Evolutionary conservation across 2,329 filamentous ascomycete genomes (phyloP).

Genomic region (Laburnicola sp.): DNA sequence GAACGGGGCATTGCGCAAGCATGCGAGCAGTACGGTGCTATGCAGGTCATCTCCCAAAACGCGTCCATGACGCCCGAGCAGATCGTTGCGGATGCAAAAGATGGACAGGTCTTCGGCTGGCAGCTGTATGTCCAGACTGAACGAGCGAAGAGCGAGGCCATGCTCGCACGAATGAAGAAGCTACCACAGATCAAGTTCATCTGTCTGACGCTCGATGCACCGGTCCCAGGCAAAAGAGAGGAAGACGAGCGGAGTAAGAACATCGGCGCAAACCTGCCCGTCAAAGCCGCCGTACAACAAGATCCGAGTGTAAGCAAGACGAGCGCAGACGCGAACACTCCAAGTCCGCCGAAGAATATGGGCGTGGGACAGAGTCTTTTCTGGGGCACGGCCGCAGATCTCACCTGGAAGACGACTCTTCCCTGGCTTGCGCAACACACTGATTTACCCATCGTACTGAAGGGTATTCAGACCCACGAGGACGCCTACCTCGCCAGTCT

Average conservation of each 20-base stretch:
- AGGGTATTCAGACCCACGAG: conserved; percentile 94
- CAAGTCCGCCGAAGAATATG: conserved; percentile 33
- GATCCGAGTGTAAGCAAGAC: conserved; percentile 43
- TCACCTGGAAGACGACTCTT: conserved; percentile 75
- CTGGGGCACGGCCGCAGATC: conserved; percentile 79
- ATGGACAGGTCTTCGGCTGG: conserved; percentile 86
- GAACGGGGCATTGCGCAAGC: conserved; percentile 84
- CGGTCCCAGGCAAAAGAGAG: conserved; percentile 88
- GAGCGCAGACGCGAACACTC: conserved; percentile 39
- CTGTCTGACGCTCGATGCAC: conserved; percentile 86
- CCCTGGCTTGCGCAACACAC: conserved; percentile 90
- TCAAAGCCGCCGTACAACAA: conserved; percentile 57
- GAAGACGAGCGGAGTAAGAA: conserved; percentile 73
- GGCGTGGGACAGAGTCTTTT: conserved; percentile 84
- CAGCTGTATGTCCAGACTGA: conserved; percentile 92
- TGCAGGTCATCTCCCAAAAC: conserved; percentile 90
- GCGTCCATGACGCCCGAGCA: conserved; percentile 91
- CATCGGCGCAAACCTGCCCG: conserved; percentile 57
- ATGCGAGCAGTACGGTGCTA: conserved; percentile 71
- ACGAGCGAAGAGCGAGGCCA: conserved; percentile 76
- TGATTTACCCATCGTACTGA: conserved; percentile 91
- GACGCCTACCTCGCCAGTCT: conserved; percentile 83
- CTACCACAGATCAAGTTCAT: conserved; percentile 78
- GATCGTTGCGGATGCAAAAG: conserved; percentile 71
- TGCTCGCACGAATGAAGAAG: conserved; percentile 75